Evolutionary conservation across 768 basidiomycete genomes (phyloP), one percentile per base, ranked within the genome.

Genomic region (Sistotremastrum suecicum): DNA sequence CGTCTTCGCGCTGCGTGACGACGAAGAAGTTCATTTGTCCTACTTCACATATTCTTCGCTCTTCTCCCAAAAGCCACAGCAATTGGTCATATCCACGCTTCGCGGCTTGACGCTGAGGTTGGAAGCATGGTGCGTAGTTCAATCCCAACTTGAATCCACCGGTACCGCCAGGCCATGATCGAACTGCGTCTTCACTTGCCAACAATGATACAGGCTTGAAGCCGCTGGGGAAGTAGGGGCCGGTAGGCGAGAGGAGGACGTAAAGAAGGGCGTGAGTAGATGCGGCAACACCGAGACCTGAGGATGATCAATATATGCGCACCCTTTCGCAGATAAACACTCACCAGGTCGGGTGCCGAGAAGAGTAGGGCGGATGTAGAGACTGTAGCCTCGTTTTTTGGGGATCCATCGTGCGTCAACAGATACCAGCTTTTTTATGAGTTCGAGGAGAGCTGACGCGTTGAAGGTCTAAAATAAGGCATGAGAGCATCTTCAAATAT

Each of bases 391-490:
- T 2, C 75, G 68, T 8, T 66, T 60, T 2, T 66, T 63, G 3
- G 90, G 91, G 33, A 95, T 87, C 90, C 91, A 95, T 7, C 80
- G 74, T n/a, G 67, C 61, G 39, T 97, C 91, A 40, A 83, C 51
- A 37, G 58, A 45, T 42, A 85, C 76, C 48, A 97, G 73, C 41
- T 72, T 72, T 60, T 83, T 80, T 58, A 78, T 68, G 44, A 77
- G 64, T 38, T 63, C 61, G 36, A 71, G 65, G 32, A 77, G 63
- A 34, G 63, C 63, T 37, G 71, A 64, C 1, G 66, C 65, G 46
- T 73, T 61, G 53, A 75, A 71, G 9, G 64, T 58, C 68, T 65
- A 33, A 29, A 30, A 29, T 7, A 29, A 12, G 20, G 31, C 31
- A 52, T 61, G 44, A 37, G 28, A 43, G 31, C 2, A 12, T 12